Evolutionary conservation across 2,329 filamentous ascomycete species (phyloP), one percentile per base, ranked within the genome.

Genomic region (Aspergillus persii): DNA sequence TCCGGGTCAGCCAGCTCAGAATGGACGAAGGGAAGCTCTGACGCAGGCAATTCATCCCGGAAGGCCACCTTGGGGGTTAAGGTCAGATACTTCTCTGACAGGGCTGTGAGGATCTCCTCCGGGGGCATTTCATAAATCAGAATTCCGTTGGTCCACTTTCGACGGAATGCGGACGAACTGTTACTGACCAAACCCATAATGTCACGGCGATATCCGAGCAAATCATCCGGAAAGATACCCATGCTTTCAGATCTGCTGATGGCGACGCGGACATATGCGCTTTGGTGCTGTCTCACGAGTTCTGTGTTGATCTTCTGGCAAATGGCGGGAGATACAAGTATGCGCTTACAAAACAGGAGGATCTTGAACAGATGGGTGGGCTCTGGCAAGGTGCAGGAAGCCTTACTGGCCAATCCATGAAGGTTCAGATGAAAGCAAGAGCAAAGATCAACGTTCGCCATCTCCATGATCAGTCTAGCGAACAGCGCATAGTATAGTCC

Each of bases 401-500:
- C 57, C 29, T 65, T 66, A 18, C 53, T 57, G 11, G 58, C 56
- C 27, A 59, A 12, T n/a, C 63, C 66, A 7, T 66, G 65, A 23
- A 66, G 52, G 47, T 69, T 66, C 18, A 68, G 59, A 23, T 65
- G 61, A 57, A 71, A 76, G 15, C 66, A 68, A 44, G 69, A 58
- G 56, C 71, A 75, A 23, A 77, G 68, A 23, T 78, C 71, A 30
- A 74, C 66, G 18, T 66, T 72, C 5, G 68, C 68, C 39, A 77
- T 71, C 54, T 78, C 76, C 48, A 74, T 68, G n/a, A 71, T 66
- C 6, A 78, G 50, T 36, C 74, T 68, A 2, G 75, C 66, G 54
- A 75, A 76, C 27, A 76, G 54, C 9, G 70, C 65, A 55, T 77
- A 76, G 54, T 70, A 78, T 7, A 78, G 65, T 29, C 71, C 71